phyloP scores from a whole-genome alignment of 2,329 filamentous ascomycete species.

The Clonostachys sp. region DNA sequence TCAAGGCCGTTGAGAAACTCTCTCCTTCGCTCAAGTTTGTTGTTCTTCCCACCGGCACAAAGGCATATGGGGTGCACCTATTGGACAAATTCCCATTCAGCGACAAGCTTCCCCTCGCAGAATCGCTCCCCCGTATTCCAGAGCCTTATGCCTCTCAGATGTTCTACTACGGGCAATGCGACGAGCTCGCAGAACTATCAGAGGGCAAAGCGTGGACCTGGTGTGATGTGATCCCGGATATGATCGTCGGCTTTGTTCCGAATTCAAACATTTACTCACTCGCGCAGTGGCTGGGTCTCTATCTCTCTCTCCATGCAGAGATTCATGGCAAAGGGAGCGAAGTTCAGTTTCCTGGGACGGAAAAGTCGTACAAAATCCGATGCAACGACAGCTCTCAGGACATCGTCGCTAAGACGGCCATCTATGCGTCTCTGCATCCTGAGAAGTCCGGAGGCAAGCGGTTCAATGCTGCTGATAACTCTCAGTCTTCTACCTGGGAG shows the following conservation, averaged over 20 bases:
- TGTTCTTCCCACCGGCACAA: conserved; percentile 33
- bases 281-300: conserved; percentile 29
- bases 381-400: conserved; percentile 30
- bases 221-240: conserved; percentile 36
- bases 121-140: conserved; percentile 31
- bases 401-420: conserved; percentile 29
- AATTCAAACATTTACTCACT: conserved; percentile 35
- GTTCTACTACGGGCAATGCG: conserved; percentile 41
- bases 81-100: conserved; percentile 17
- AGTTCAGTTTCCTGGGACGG: conserved; percentile 26
- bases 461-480: conserved; percentile 35
- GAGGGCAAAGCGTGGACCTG: conserved; percentile 34
- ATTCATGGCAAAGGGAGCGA: conserved; percentile 25
- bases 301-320: conserved; percentile 25
- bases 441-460: conserved; percentile 26
- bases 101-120: conserved; percentile 26
- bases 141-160: conserved; percentile 33
- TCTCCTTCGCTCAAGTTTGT: conserved; percentile 29
- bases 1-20: conserved; percentile 27
- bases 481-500: conserved; percentile 27
- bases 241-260: conserved; percentile 36
- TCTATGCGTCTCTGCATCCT: conserved; percentile 31
- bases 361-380: conserved; percentile 20
- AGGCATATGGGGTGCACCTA: conserved; percentile 27
- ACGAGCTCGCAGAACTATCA: conserved; percentile 25